Conservation (phyloP, 1,139 yeast species). For the Magnusiomyces suaveolens region DNA sequence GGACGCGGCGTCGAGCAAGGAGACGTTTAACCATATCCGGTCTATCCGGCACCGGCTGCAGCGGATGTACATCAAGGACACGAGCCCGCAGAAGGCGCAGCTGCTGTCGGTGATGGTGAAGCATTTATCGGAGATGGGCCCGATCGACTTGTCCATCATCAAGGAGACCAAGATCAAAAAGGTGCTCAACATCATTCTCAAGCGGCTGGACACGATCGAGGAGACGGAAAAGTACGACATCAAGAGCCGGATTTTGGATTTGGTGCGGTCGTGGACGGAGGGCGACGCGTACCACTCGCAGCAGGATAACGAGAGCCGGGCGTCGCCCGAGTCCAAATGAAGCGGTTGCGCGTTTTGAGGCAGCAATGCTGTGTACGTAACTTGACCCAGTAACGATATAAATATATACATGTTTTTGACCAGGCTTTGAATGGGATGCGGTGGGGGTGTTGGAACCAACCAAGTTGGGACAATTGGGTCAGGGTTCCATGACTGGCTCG, state of each 20-base stretch:
- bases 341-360: too few species aligned
- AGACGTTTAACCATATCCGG: slow-evolving; percentile 14
- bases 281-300: background rate
- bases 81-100: slow-evolving; percentile 21
- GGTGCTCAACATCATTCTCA: slow-evolving; percentile 27
- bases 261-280: slow-evolving; percentile 27
- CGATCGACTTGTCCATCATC: slow-evolving; percentile 31
- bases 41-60: slow-evolving; percentile 29
- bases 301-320: background rate
- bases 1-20: background rate
- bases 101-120: slow-evolving; percentile 22
- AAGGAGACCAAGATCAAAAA: slow-evolving; percentile 31
- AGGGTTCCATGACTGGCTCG: too few species aligned
- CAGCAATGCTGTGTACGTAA: too few species aligned
- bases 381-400: too few species aligned
- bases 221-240: slow-evolving; percentile 23
- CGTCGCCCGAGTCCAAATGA: too few species aligned
- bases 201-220: slow-evolving; percentile 22
- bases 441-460: too few species aligned
- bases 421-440: too few species aligned
- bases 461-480: too few species aligned
- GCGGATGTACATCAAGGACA: slow-evolving; percentile 26
- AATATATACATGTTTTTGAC: too few species aligned
- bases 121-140: slow-evolving; percentile 27
- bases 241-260: slow-evolving; percentile 21